Evolutionary conservation across 179 eudicot species (phyloP).

Genomic region (Corrigiola litoralis): DNA sequence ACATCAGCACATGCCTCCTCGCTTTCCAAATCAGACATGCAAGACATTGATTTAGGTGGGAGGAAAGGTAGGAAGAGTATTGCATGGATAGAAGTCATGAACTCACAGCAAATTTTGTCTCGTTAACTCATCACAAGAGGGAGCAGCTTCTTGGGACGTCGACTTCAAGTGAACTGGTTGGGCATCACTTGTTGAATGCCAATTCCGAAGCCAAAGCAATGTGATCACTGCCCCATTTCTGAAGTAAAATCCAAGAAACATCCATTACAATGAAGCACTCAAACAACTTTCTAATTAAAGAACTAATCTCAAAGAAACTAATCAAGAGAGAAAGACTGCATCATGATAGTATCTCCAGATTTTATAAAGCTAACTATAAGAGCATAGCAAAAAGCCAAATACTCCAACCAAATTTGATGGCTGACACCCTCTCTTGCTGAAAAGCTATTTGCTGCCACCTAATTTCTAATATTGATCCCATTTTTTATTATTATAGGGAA

Average conservation of each 20-base stretch:
- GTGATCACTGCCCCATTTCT: constrained; percentile 99
- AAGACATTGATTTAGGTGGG: too few species aligned
- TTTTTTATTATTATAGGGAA: too few species aligned
- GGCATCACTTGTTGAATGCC: constrained; percentile 42
- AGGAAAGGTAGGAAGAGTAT: background rate
- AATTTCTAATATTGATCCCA: too few species aligned
- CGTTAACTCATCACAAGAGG: background rate
- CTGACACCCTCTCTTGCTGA: too few species aligned
- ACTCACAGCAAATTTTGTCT: background rate
- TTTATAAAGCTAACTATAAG: background rate
- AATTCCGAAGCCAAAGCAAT: constrained; percentile 87
- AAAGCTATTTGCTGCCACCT: too few species aligned
- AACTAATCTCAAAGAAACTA: background rate
- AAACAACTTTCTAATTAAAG: background rate
- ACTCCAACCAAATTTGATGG: background rate
- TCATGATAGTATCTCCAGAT: background rate
- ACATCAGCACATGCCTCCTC: too few species aligned
- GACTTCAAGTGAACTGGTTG: too few species aligned
- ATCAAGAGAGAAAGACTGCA: background rate
- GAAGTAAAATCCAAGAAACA: constrained; percentile 17
- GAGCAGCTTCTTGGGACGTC: background rate
- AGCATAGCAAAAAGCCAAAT: background rate
- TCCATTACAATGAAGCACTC: background rate
- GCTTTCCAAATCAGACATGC: too few species aligned
- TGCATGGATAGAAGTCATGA: background rate